Base-by-base conservation (phyloP, 805 yeast species). In the Ogataea henricii region DNA sequence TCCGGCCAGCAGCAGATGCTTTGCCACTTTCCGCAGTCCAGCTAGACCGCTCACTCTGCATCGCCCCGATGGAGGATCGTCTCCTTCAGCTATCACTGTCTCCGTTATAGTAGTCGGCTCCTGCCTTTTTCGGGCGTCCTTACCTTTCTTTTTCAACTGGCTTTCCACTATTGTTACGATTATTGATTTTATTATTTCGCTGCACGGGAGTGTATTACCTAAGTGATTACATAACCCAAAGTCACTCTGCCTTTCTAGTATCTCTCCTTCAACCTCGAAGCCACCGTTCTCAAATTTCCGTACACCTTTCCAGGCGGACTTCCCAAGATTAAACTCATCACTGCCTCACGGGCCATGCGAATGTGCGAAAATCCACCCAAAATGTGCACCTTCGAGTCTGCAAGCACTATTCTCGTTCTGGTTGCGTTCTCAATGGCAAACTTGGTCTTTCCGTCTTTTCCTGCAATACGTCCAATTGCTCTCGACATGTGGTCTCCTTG, bases 391-490 rank as follows among this genome's bases (percentile, higher is more conserved):
- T 92, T 94, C 39, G 95, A 82, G 69, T 94, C 99, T 0, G 99
- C 99, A 57, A 94, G 76, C 21, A 94, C 99, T 36, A 94, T 91
- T 76, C 99, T 86, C 10, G 99, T 94, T 72, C 98, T 82, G 18
- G 98, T 92, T 14, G 99, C 97, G 65, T 94, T 94, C 71, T 94
- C 99, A 64, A 94, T 94, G 26, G 99, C 97, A 68, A 92, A 94
- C 73, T 92, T 94, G 53, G 98, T 94, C 71, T 91, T 92, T 64
- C 99, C 99, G 66, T 94, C 99, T 66, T 94, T 95, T 69, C 99
- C 99, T 12, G 99, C 99, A 69, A 94, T 94, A 78, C 99, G 89
- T 63, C 99, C 99, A 66, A 94, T 94, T 6, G 99, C 99, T 78
- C 99, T 85, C 44, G 96, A 87, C 66, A 94, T 76, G 79, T 94